phyloP scores from a whole-genome alignment of 805 yeast genomes.

The Ogataea trehalophila region DNA sequence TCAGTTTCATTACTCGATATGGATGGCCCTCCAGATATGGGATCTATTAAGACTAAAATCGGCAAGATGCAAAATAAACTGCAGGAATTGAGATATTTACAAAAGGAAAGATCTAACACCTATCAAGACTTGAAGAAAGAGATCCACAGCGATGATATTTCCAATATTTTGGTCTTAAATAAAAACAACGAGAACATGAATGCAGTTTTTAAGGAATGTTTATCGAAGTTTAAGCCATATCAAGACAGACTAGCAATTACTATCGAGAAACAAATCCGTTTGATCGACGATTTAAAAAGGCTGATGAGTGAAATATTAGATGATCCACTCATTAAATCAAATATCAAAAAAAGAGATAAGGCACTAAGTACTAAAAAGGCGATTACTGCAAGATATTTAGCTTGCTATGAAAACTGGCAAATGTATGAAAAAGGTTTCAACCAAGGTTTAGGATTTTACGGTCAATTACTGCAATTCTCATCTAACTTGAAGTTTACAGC shows the following conservation, averaged over 20 bases:
- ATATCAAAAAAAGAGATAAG: conserved; percentile 39
- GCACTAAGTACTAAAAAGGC: conserved; percentile 32
- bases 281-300: conserved; percentile 40
- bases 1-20: conserved; percentile 56
- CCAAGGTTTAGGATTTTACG: conserved; percentile 63
- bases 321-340: conserved; percentile 37
- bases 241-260: conserved; percentile 64
- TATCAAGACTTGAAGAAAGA: conserved; percentile 61
- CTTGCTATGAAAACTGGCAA: conserved; percentile 54
- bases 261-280: conserved; percentile 55
- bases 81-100: conserved; percentile 56
- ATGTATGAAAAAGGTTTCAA: conserved; percentile 52
- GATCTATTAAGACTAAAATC: conserved; percentile 34
- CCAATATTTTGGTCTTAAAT: conserved; percentile 65
- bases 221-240: conserved; percentile 70
- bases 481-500: conserved; percentile 23
- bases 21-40: conserved; percentile 42
- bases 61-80: conserved; percentile 50
- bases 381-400: conserved; percentile 38
- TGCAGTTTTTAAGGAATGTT: conserved; percentile 59
- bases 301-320: conserved; percentile 43
- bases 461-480: conserved; percentile 38
- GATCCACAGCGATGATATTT: conserved; percentile 80
- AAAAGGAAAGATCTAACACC: conserved; percentile 57
- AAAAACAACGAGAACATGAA: conserved; percentile 38